Evolutionary conservation across 2,329 filamentous ascomycete genomes (phyloP).

Genomic region (Pseudocercospora pini-densiflorae): DNA sequence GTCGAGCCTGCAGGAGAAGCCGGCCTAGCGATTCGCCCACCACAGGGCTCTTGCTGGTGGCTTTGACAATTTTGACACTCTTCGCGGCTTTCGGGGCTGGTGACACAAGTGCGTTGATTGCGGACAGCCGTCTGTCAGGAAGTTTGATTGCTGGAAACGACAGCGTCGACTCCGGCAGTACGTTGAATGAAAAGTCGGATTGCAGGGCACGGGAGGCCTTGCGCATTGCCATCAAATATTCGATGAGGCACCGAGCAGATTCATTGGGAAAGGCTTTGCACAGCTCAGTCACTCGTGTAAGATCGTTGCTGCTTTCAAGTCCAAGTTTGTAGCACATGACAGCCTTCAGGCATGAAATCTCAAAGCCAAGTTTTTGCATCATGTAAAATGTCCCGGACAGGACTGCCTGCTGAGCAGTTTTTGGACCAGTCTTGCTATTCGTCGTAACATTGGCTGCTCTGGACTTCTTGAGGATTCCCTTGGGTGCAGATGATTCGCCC

Average conservation of each 20-base stretch:
- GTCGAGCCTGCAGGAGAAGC: constrained; percentile 26
- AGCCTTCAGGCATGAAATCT: constrained; percentile 17
- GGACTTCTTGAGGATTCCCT: constrained; percentile 5
- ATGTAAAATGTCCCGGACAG: constrained; percentile 19
- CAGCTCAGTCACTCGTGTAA: constrained; percentile 8
- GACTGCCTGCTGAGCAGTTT: background rate
- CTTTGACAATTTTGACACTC: constrained; percentile 3
- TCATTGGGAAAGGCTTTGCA: constrained; percentile 12
- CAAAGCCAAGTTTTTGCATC: constrained; percentile 19
- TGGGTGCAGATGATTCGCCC: background rate
- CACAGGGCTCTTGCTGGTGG: constrained; percentile 10
- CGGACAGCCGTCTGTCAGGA: constrained; percentile 4
- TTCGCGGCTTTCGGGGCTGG: constrained; percentile 8
- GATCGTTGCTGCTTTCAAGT: background rate
- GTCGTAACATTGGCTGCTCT: background rate
- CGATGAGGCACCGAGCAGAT: constrained; percentile 15
- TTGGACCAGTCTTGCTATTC: background rate
- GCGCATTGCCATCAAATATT: constrained; percentile 21
- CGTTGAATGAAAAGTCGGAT: constrained; percentile 57
- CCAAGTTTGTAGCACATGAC: constrained; percentile 17
- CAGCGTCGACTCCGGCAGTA: constrained; percentile 80
- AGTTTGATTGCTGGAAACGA: constrained; percentile 72
- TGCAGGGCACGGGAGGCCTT: constrained; percentile 54
- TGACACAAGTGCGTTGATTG: background rate
- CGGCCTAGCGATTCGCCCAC: constrained; percentile 16